A percentile compares a stretch with the other conserved stretches of the same genome.
Evolutionary conservation across 1,139 yeast genomes (phyloP).

Genomic region (Nakaseomyces kungkrabaensis): DNA sequence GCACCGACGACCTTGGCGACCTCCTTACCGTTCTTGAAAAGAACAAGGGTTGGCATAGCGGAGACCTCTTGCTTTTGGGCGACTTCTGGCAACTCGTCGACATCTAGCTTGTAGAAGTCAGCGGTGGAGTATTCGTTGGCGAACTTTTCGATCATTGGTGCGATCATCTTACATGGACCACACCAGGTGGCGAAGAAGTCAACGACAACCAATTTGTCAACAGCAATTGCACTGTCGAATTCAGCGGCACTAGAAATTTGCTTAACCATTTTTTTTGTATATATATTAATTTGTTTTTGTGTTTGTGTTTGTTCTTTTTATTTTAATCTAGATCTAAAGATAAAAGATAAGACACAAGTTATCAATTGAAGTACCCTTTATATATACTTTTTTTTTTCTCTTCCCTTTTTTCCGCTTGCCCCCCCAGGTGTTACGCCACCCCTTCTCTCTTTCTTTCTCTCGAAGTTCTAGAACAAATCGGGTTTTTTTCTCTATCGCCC

Average conservation of each 20-base stretch:
- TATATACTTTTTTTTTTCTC: no score
- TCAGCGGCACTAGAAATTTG: slow-evolving; percentile 44
- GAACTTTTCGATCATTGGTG: slow-evolving; percentile 80
- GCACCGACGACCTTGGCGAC: slow-evolving; percentile 77
- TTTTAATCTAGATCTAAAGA: no score
- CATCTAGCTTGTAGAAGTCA: slow-evolving; percentile 75
- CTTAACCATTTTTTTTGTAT: slow-evolving; percentile 32
- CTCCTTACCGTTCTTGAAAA: slow-evolving; percentile 66
- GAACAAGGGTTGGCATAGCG: slow-evolving; percentile 84
- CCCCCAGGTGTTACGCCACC: no score
- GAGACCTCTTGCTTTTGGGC: slow-evolving; percentile 66
- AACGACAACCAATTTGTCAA: slow-evolving; percentile 64
- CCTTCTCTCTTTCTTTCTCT: no score
- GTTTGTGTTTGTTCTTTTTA: slow-evolving; percentile 4
- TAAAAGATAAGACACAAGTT: no score
- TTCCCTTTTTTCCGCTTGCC: no score
- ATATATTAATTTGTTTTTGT: slow-evolving; percentile 2
- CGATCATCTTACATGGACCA: slow-evolving; percentile 94
- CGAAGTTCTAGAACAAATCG: no score
- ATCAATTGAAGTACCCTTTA: no score
- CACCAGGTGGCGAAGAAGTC: slow-evolving; percentile 97
- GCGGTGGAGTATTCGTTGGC: slow-evolving; percentile 46
- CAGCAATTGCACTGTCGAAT: slow-evolving; percentile 48
- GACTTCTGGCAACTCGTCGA: slow-evolving; percentile 64
- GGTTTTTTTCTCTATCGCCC: no score